Conservation (phyloP, 1,139 yeast species). For the Yueomyces sp. region DNA sequence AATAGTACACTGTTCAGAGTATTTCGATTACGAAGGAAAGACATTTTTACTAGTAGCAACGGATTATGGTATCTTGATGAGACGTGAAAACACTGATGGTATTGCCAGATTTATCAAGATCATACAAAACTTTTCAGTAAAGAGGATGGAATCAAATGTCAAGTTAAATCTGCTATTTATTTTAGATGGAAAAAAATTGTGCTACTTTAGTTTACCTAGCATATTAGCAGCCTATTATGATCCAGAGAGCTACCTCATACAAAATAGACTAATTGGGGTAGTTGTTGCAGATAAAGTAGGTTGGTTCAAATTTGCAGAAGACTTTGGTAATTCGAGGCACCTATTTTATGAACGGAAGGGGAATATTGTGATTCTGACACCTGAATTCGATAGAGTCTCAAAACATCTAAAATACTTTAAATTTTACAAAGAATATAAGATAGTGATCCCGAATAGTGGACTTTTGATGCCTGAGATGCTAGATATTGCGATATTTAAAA, state of each 20-base stretch:
- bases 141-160: constrained; percentile 50
- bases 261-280: constrained; percentile 22
- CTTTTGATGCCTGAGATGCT: constrained; percentile 42
- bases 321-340: constrained; percentile 46
- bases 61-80: constrained; percentile 23
- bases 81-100: constrained; percentile 25
- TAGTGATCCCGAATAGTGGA: constrained; percentile 25
- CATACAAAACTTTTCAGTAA: constrained; percentile 39
- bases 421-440: constrained; percentile 32
- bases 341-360: constrained; percentile 40
- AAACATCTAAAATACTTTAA: constrained; percentile 41
- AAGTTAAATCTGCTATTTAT: constrained; percentile 46
- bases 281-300: constrained; percentile 29
- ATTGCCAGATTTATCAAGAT: constrained; percentile 36
- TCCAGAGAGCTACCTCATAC: constrained; percentile 17
- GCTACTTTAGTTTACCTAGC: constrained; percentile 45
- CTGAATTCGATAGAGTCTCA: constrained; percentile 40
- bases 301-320: constrained; percentile 48
- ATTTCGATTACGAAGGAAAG: constrained; percentile 26
- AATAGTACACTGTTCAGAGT: constrained; percentile 38
- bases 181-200: constrained; percentile 45
- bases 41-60: constrained; percentile 22
- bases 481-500: constrained; percentile 46
- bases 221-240: constrained; percentile 25
- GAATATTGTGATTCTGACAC: constrained; percentile 23